Conservation (phyloP, 1,139 yeast genomes). For the Pneumocystis oryctolagi region DNA sequence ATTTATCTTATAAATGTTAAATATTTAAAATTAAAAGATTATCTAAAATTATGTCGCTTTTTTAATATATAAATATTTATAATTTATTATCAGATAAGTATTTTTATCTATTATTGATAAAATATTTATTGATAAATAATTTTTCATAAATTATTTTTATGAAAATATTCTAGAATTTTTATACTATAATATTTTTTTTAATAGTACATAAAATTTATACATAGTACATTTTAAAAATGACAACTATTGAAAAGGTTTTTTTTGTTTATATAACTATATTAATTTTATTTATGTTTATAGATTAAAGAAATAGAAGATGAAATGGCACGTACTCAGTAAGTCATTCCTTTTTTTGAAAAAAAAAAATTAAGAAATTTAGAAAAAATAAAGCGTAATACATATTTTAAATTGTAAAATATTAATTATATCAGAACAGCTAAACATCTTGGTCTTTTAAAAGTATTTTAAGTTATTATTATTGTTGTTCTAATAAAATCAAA, state of each 20-base stretch:
- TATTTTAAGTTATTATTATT: not conserved
- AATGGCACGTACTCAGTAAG: constrained; percentile 15
- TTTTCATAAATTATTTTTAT: too few relatives aligned
- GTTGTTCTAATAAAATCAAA: constrained; percentile 90
- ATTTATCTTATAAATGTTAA: too few relatives aligned
- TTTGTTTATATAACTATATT: not conserved
- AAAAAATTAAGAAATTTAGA: not conserved
- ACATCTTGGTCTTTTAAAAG: constrained; percentile 8
- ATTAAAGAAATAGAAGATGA: constrained; percentile 15
- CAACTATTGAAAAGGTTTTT: not conserved
- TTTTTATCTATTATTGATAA: too few relatives aligned
- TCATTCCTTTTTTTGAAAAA: not conserved
- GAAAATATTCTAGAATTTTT: too few relatives aligned
- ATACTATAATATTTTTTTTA: too few relatives aligned
- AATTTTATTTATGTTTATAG: constrained; percentile 1
- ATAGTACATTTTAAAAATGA: not conserved
- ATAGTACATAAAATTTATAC: too few relatives aligned
- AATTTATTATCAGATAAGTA: too few relatives aligned
- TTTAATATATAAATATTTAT: too few relatives aligned
- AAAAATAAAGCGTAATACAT: not conserved
- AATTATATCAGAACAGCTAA: constrained; percentile 5
- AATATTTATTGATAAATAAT: too few relatives aligned
- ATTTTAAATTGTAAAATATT: not conserved
- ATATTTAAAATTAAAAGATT: too few relatives aligned
- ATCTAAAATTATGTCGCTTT: too few relatives aligned